phyloP scores from a whole-genome alignment of 2,329 filamentous ascomycete species.

The Davidsoniella neocaledoniae region DNA sequence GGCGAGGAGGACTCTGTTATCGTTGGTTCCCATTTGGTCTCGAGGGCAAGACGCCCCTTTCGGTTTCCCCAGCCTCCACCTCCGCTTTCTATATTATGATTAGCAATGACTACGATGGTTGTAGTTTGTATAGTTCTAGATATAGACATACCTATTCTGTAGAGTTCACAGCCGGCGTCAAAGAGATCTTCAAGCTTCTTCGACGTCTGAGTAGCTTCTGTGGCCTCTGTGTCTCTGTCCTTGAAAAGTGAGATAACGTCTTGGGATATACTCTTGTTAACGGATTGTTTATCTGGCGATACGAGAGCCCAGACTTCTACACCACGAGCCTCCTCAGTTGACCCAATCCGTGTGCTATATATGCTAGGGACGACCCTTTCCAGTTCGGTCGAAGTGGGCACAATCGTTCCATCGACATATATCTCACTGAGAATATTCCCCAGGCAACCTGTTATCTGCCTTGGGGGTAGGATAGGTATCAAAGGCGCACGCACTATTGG shows the following conservation, averaged over 20 bases:
- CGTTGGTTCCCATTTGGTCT: constrained; percentile 30
- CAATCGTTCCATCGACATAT: constrained; percentile 26
- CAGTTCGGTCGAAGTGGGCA: constrained; percentile 55
- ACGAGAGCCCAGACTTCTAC: constrained; percentile 58
- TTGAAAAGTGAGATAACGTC: constrained; percentile 14
- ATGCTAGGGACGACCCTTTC: constrained; percentile 46
- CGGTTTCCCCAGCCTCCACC: constrained; percentile 76
- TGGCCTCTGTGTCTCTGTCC: constrained; percentile 6
- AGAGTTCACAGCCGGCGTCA: constrained; percentile 21
- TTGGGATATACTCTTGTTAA: constrained; percentile 33
- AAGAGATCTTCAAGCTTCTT: not conserved
- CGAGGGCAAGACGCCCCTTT: constrained; percentile 60
- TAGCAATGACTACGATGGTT: not conserved
- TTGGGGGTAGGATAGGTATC: constrained; percentile 44
- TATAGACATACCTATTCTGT: constrained; percentile 27
- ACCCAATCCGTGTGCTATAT: constrained; percentile 26
- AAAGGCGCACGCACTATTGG: constrained; percentile 27
- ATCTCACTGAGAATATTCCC: constrained; percentile 65
- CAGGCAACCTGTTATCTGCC: constrained; percentile 46
- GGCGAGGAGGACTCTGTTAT: constrained; percentile 12
- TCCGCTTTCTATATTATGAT: constrained; percentile 42
- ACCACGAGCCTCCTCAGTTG: constrained; percentile 25
- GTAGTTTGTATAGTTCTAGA: not conserved
- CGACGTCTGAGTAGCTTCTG: not conserved
- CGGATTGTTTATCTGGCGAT: constrained; percentile 2